Evolutionary conservation across 805 yeast species (phyloP).

Genomic region (Candida verbasci): DNA sequence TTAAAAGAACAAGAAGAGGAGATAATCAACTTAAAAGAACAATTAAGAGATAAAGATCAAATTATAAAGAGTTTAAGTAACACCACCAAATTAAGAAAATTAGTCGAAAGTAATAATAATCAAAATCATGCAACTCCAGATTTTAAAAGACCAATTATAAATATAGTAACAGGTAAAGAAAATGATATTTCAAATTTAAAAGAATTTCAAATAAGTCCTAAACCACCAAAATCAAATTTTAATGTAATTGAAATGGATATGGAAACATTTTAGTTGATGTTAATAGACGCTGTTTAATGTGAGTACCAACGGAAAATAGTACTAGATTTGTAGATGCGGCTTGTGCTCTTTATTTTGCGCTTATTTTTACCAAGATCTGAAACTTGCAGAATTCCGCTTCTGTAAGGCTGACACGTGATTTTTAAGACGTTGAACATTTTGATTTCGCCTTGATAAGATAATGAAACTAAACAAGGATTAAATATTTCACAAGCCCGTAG

Average conservation of each 20-base stretch:
- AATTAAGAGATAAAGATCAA: conserved; percentile 68
- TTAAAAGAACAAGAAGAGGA: conserved; percentile 65
- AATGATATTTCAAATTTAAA: conserved; percentile 12
- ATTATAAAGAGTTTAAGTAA: conserved; percentile 72
- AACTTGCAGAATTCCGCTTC: no score
- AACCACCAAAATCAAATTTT: conserved; percentile 9
- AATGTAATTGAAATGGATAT: conserved; percentile 5
- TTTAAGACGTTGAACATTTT: no score
- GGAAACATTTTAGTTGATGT: conserved; percentile 5
- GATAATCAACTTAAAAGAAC: conserved; percentile 57
- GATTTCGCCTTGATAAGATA: no score
- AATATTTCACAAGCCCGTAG: no score
- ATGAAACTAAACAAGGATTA: no score
- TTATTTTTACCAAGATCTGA: no score
- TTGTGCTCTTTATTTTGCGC: no score
- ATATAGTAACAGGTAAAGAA: conserved; percentile 11
- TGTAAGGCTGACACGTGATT: no score
- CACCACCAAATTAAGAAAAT: conserved; percentile 53
- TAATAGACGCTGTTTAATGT: background rate
- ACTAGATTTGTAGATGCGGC: no score
- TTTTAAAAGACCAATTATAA: background rate
- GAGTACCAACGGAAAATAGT: no score
- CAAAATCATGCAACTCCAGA: background rate
- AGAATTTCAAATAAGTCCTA: conserved; percentile 20
- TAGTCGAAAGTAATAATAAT: conserved; percentile 27